phyloP scores from a whole-genome alignment of 768 basidiomycete genomes.

The Suillus sp. region DNA sequence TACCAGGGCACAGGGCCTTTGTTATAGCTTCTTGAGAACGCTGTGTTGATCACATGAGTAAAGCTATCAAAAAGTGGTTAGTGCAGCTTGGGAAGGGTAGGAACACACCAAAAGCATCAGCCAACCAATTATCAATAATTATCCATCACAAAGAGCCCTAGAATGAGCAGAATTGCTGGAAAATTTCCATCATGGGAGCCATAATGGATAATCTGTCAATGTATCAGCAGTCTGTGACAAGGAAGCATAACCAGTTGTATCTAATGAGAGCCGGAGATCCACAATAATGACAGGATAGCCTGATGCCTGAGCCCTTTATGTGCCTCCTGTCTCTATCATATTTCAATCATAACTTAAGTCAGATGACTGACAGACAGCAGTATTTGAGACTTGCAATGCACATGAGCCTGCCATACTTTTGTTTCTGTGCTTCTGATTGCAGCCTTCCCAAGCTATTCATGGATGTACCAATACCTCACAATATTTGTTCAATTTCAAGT shows the following conservation, averaged over 20 bases:
- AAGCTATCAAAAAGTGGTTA: neutral
- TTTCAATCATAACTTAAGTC: no score
- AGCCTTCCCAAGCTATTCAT: no score
- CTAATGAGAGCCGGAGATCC: neutral
- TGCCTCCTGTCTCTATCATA: no score
- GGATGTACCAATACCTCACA: neutral
- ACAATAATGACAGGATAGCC: neutral
- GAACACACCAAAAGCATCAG: neutral
- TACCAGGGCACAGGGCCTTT: no score
- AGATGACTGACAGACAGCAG: no score
- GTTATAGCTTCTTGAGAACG: no score
- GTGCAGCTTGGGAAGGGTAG: neutral
- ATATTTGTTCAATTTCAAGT: no score
- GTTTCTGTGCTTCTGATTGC: no score
- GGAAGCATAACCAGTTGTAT: neutral
- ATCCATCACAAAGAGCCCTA: neutral
- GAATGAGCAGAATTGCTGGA: neutral
- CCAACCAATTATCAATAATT: neutral
- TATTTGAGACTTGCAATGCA: no score
- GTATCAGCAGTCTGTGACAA: neutral
- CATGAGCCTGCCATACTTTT: no score
- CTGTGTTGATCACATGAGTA: no score
- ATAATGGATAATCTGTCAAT: conserved; percentile 2
- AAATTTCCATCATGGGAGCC: neutral
- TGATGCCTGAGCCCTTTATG: no score